phyloP scores from a whole-genome alignment of 805 yeast species.

The Metschnikowia drakensbergensis region DNA sequence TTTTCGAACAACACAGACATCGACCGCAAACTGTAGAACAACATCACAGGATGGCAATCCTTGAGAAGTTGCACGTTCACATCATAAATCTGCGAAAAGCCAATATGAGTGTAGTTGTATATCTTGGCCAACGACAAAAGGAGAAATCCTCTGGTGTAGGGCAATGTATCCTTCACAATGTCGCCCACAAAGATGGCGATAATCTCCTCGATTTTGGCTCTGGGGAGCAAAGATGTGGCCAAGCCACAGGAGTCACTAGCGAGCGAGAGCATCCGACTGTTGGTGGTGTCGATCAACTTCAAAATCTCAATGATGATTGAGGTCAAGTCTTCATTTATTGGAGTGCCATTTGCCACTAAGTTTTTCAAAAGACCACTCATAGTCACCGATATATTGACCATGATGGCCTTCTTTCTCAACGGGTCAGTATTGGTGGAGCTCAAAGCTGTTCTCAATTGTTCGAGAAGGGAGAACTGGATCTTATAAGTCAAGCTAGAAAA shows the following conservation, averaged over 20 bases:
- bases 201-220: constrained; percentile 23
- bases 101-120: constrained; percentile 25
- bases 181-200: constrained; percentile 44
- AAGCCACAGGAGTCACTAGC: constrained; percentile 61
- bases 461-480: constrained; percentile 85
- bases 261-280: constrained; percentile 39
- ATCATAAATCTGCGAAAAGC: constrained; percentile 44
- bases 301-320: constrained; percentile 49
- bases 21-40: constrained; percentile 65
- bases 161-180: constrained; percentile 62
- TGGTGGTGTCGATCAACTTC: constrained; percentile 37
- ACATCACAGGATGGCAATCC: constrained; percentile 87
- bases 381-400: constrained; percentile 61
- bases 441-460: constrained; percentile 58
- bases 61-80: constrained; percentile 55
- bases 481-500: constrained; percentile 71
- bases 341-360: constrained; percentile 17
- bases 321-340: constrained; percentile 34
- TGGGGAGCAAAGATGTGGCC: constrained; percentile 26
- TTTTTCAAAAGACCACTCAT: constrained; percentile 47
- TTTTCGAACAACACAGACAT: constrained; percentile 53
- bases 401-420: constrained; percentile 43
- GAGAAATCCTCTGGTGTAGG: constrained; percentile 51
- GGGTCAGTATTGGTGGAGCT: constrained; percentile 36
- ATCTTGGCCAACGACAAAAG: constrained; percentile 30